These are phyloP conservation scores for Orbilia brochopaga DNA, from an alignment of 2,329 filamentous ascomycete genomes.

Conservation along the genomic window DNA sequence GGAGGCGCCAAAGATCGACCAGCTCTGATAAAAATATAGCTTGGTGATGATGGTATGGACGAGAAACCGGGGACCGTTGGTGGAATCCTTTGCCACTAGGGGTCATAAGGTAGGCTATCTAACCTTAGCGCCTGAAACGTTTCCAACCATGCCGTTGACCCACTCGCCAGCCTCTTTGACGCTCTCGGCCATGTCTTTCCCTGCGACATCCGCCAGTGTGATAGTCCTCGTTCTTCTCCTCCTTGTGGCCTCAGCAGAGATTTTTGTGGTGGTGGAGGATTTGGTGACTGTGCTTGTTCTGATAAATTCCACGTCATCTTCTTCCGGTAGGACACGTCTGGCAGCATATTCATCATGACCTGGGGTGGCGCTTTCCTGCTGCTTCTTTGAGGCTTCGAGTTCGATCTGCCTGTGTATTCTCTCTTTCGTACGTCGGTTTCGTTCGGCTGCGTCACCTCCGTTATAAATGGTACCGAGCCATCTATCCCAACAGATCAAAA, in stretches of 20 bases:
- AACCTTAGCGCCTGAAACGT: conserved; percentile 47
- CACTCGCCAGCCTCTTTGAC: conserved; percentile 47
- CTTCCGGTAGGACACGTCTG: conserved; percentile 31
- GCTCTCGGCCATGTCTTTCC: conserved; percentile 46
- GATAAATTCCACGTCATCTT: conserved; percentile 40
- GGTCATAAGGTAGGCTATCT: conserved; percentile 15
- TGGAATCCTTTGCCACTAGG: background rate
- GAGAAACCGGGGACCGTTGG: conserved; percentile 4
- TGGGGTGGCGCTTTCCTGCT: background rate
- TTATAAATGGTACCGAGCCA: conserved; percentile 82
- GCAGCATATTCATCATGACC: conserved; percentile 36
- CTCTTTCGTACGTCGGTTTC: conserved; percentile 59
- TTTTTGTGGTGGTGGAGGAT: background rate
- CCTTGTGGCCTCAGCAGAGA: conserved; percentile 14
- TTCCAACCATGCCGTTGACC: conserved; percentile 47
- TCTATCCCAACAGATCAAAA: conserved; percentile 94
- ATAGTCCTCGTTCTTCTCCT: conserved; percentile 40
- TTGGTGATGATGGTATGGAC: background rate
- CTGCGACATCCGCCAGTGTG: conserved; percentile 38
- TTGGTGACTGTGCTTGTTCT: conserved; percentile 40
- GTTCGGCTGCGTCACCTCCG: conserved; percentile 63
- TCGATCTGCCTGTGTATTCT: conserved; percentile 37
- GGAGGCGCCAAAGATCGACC: conserved; percentile 9
- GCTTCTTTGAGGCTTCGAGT: conserved; percentile 26
- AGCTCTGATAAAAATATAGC: conserved; percentile 4